These are phyloP conservation scores for Choanephora cucurbitarum DNA, from an alignment of 371 early-diverging fungal species.

Conservation along the genomic window DNA sequence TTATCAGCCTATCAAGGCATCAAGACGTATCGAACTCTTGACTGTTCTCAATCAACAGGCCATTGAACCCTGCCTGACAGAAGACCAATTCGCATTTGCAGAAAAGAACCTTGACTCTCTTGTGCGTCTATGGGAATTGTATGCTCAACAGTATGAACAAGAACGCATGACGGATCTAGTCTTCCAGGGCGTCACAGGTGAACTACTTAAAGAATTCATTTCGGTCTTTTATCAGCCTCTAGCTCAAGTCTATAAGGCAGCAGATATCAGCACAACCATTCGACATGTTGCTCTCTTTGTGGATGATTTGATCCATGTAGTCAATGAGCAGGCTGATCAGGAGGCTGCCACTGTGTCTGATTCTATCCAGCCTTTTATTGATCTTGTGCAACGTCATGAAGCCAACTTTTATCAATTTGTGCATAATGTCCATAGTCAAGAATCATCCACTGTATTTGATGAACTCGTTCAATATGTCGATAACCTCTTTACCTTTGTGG, in stretches of 20 bases:
- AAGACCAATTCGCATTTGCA: conserved; percentile 8
- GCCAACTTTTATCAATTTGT: conserved; percentile 63
- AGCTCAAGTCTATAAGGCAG: conserved; percentile 67
- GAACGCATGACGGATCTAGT: conserved; percentile 57
- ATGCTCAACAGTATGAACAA: conserved; percentile 57
- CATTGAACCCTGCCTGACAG: conserved; percentile 13
- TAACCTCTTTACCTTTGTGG: conserved; percentile 32
- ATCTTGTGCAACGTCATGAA: conserved; percentile 57
- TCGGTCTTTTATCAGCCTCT: conserved; percentile 68
- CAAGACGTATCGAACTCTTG: background rate
- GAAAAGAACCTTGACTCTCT: conserved; percentile 19
- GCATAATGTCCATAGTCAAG: conserved; percentile 60
- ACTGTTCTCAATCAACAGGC: conserved; percentile 13
- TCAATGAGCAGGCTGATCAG: conserved; percentile 37
- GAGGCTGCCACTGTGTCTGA: conserved; percentile 22
- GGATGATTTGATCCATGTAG: conserved; percentile 58
- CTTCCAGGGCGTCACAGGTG: conserved; percentile 66
- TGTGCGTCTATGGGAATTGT: conserved; percentile 50
- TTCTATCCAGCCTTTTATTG: conserved; percentile 42
- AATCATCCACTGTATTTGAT: conserved; percentile 48
- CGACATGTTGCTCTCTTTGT: conserved; percentile 57
- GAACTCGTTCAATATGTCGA: conserved; percentile 47
- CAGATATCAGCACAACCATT: conserved; percentile 64
- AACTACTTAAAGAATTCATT: conserved; percentile 62
- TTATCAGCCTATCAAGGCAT: background rate